A percentile compares a stretch with the other conserved stretches of the same genome.
Conservation (phyloP, 768 basidiomycete genomes). For the Mycena epipterygia region DNA sequence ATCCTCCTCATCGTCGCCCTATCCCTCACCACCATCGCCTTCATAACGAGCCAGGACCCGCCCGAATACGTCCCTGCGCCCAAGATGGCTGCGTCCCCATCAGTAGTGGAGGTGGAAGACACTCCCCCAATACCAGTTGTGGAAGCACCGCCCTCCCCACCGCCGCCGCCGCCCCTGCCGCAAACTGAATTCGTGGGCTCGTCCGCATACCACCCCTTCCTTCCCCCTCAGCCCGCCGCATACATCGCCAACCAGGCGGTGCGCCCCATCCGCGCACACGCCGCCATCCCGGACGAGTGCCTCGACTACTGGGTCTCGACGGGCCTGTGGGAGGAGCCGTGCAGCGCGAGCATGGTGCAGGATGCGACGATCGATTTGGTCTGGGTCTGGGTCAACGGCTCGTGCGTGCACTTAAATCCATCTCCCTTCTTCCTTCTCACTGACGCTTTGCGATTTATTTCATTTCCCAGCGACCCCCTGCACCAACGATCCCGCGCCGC, state of each 20-base stretch:
- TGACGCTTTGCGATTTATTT: background rate
- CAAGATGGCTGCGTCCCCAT: too few species aligned
- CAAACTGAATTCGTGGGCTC: too few species aligned
- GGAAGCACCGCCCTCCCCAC: conserved; percentile 13
- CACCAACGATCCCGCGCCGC: conserved; percentile 28
- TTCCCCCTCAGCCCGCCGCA: conserved; percentile 13
- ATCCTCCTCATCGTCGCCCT: conserved; percentile 32
- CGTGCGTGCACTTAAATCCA: conserved; percentile 31
- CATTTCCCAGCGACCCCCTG: conserved; percentile 27
- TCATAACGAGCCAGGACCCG: conserved; percentile 29
- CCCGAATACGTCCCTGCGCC: conserved; percentile 6
- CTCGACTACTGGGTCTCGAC: conserved; percentile 33
- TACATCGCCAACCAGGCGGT: conserved; percentile 19
- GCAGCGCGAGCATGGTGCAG: conserved; percentile 25
- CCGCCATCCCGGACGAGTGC: conserved; percentile 29
- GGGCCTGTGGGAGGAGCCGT: conserved; percentile 34
- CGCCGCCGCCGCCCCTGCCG: too few species aligned
- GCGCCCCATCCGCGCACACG: conserved; percentile 31
- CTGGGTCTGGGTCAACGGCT: conserved; percentile 39
- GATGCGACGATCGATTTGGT: conserved; percentile 35
- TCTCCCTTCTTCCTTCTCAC: too few species aligned
- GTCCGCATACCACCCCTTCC: conserved; percentile 31
- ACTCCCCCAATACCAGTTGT: too few species aligned
- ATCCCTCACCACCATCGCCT: conserved; percentile 27
- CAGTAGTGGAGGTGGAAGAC: too few species aligned